Evolutionary conservation across 2,329 filamentous ascomycete genomes (phyloP).

Genomic region (Elsinoe fawcettii): DNA sequence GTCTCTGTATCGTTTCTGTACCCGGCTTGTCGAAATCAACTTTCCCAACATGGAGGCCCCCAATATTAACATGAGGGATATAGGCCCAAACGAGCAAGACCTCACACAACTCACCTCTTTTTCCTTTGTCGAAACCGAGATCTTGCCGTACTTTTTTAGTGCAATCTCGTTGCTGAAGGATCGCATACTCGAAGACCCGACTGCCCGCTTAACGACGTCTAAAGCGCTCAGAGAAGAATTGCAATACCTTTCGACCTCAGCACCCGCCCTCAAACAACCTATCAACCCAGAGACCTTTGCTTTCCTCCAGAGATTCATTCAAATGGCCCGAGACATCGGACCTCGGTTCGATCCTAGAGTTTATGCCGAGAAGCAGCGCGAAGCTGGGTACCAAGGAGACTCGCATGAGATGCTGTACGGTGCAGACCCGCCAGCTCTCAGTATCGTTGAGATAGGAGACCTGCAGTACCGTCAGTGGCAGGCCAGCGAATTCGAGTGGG

Average conservation of each 20-base stretch:
- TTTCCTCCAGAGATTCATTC: not conserved
- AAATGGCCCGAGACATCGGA: not conserved
- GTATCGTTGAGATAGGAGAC: too few species aligned
- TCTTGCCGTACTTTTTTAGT: not conserved
- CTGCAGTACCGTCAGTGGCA: not conserved
- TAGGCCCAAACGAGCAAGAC: not conserved
- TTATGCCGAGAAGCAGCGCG: not conserved
- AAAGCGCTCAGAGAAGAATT: slow-evolving; percentile 40
- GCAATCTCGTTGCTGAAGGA: slow-evolving; percentile 53
- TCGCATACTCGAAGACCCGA: slow-evolving; percentile 68
- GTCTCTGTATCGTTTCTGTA: not conserved
- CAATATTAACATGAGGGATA: not conserved
- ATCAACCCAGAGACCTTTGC: not conserved
- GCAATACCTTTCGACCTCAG: slow-evolving; percentile 21
- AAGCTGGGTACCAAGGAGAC: too few species aligned
- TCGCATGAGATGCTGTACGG: too few species aligned
- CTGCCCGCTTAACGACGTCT: slow-evolving; percentile 54
- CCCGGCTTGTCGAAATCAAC: not conserved
- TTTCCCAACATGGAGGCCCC: slow-evolving; percentile 1
- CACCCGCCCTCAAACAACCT: not conserved
- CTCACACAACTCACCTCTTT: not conserved
- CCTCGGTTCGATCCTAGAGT: not conserved
- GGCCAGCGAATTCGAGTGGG: not conserved
- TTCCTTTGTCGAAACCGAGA: not conserved
- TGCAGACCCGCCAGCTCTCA: too few species aligned